Evolutionary conservation across 345 rosid genomes (phyloP).

Genomic region (Salix koriyanagi): DNA sequence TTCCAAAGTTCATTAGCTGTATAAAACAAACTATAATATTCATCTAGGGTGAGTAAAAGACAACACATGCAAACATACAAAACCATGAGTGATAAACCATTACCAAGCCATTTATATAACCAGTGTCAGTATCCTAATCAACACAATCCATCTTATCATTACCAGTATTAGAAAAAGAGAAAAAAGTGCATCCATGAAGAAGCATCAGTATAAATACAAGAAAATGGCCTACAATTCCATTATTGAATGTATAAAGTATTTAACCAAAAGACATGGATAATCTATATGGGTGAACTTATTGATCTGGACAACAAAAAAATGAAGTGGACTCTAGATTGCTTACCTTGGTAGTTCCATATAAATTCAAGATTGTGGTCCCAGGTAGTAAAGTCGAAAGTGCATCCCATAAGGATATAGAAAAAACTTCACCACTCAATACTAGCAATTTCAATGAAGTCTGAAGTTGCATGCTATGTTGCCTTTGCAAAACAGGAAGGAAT

Average conservation of each 20-base stretch:
- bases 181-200: neutral
- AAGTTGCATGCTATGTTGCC: constrained; percentile 33
- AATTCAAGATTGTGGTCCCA: constrained; percentile 60
- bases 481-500: constrained; percentile 64
- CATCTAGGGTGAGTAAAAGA: neutral
- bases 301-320: neutral
- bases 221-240: neutral
- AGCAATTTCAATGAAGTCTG: constrained; percentile 59
- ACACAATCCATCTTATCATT: neutral
- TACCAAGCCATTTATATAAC: neutral
- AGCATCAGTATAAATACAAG: neutral
- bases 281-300: neutral
- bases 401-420: constrained; percentile 75
- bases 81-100: neutral
- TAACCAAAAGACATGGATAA: neutral
- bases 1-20: constrained; percentile 13
- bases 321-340: constrained; percentile 21
- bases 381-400: constrained; percentile 61
- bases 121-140: neutral
- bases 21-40: neutral
- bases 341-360: constrained; percentile 98
- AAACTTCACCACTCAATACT: constrained; percentile 81
- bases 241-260: neutral
- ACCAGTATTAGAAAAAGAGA: neutral
- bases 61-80: neutral